A percentile compares a stretch with the other conserved stretches of the same genome.
Conservation (phyloP, 805 yeast genomes). For the Suhomyces canberraensis region DNA sequence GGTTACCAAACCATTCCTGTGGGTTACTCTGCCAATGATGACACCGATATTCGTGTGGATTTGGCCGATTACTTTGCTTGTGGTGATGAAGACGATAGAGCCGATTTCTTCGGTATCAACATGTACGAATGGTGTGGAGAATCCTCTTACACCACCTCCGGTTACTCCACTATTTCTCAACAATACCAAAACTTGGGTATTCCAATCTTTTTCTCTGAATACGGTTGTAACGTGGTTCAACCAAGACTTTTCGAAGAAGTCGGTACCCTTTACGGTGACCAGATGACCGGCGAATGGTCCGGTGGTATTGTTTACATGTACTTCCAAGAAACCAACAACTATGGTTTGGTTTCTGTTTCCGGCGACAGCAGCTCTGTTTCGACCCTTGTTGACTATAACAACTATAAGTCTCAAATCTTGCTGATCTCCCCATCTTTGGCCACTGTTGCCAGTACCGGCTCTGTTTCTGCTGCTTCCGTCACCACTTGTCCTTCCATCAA, state of each 20-base stretch:
- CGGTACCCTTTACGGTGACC: conserved; percentile 54
- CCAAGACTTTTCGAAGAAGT: conserved; percentile 79
- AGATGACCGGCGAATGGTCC: conserved; percentile 84
- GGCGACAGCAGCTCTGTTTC: conserved; percentile 45
- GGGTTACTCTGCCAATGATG: conserved; percentile 82
- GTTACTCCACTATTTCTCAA: conserved; percentile 61
- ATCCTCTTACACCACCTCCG: conserved; percentile 56
- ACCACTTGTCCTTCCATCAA: conserved; percentile 36
- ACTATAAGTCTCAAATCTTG: conserved; percentile 59
- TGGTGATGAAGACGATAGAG: conserved; percentile 60
- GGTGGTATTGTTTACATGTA: conserved; percentile 90
- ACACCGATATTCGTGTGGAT: conserved; percentile 57
- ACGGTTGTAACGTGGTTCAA: conserved; percentile 67
- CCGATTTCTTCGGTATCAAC: conserved; percentile 85
- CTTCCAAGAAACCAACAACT: conserved; percentile 70
- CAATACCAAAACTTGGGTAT: conserved; percentile 64
- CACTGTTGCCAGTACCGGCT: conserved; percentile 16
- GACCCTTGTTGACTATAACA: conserved; percentile 60
- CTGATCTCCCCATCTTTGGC: conserved; percentile 52
- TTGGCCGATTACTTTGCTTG: conserved; percentile 77
- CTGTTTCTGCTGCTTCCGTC: conserved; percentile 22
- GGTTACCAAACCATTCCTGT: conserved; percentile 71
- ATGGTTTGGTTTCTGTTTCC: conserved; percentile 64
- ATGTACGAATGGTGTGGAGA: conserved; percentile 88
- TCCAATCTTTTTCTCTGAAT: conserved; percentile 79